phyloP scores from a whole-genome alignment of 2,329 filamentous ascomycete species.

The Aspergillus brasiliensis region DNA sequence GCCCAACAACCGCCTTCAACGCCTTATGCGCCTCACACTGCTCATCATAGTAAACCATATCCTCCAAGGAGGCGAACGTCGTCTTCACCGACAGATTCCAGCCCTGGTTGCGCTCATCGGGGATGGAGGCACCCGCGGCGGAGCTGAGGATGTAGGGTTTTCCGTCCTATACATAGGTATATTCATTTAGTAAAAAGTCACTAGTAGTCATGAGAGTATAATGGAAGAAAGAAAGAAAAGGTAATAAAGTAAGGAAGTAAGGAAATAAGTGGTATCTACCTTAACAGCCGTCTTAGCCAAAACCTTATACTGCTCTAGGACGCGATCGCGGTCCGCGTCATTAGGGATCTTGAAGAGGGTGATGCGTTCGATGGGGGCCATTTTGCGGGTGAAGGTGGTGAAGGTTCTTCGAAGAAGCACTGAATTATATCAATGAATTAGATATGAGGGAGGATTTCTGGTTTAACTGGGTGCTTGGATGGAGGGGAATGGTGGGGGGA shows the following conservation, averaged over 20 bases:
- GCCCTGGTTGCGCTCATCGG: slow-evolving; percentile 64
- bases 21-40: slow-evolving; percentile 58
- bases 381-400: slow-evolving; percentile 18
- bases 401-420: background rate
- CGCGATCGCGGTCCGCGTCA: slow-evolving; percentile 44
- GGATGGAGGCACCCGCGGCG: slow-evolving; percentile 56
- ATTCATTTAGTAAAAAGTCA: too few relatives aligned
- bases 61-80: slow-evolving; percentile 65
- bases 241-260: background rate
- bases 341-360: slow-evolving; percentile 58
- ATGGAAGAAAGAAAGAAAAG: background rate
- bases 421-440: background rate
- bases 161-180: slow-evolving; percentile 56
- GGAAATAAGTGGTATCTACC: slow-evolving; percentile 38
- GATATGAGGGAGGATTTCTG: too few relatives aligned
- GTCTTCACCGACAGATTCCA: slow-evolving; percentile 66
- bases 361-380: slow-evolving; percentile 51
- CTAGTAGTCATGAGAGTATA: too few relatives aligned
- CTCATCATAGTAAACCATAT: slow-evolving; percentile 71
- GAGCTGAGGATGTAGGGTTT: slow-evolving; percentile 69
- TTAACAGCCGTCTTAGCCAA: slow-evolving; percentile 48
- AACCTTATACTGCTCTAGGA: slow-evolving; percentile 50
- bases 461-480: too few relatives aligned
- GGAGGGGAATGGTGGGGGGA: background rate
- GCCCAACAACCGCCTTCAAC: slow-evolving; percentile 42